Evolutionary conservation across 1,139 yeast genomes (phyloP), one percentile per base, ranked within the genome.

Genomic region (Schwanniomyces etchellsii): DNA sequence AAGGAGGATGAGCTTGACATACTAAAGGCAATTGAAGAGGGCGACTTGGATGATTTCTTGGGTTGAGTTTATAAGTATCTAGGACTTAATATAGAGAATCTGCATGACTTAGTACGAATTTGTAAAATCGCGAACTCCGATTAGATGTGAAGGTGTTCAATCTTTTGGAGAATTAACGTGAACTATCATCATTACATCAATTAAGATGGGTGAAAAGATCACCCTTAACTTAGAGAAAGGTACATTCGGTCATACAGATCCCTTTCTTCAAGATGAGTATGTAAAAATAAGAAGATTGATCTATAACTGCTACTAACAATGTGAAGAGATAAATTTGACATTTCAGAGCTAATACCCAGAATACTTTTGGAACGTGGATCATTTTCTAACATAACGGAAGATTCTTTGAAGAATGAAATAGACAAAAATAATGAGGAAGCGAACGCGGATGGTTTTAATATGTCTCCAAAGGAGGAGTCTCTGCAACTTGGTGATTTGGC

Each of bases 301-400:
- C 9, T 7, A 23, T 23, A 23, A 7, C 16, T 22, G 9, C 9
- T 13, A 30, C 40, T 48, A 43, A 44, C 47, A 17, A 16, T 4
- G 15, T 22, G n/a, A 22, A 61, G 68, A 42, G 68, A 66, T 36
- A 56, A 55, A 29, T 45, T 64, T 20, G 36, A 57, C n/a, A 44
- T 66, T 16, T 58, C 56, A 26, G 70, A 67, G 35, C 45, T 67
- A 28, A 65, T 67, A 13, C 70, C 71, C 4, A 50, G 64, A 27
- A 65, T 67, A 21, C 47, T 67, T 27, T 35, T 46, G 11, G 70
- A 66, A 38, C 47, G 71, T 17, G 50, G 52, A 33, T 61, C 69
- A 11, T 66, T 67, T 35, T 44, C 63, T 10, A 59, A 69, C 31
- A 53, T 83, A 12, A 70, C 81, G 1, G 93, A 82, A 47, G 77